Conservation (phyloP, 352 stramenopile genomes). For the Phytophthora megakarya region DNA sequence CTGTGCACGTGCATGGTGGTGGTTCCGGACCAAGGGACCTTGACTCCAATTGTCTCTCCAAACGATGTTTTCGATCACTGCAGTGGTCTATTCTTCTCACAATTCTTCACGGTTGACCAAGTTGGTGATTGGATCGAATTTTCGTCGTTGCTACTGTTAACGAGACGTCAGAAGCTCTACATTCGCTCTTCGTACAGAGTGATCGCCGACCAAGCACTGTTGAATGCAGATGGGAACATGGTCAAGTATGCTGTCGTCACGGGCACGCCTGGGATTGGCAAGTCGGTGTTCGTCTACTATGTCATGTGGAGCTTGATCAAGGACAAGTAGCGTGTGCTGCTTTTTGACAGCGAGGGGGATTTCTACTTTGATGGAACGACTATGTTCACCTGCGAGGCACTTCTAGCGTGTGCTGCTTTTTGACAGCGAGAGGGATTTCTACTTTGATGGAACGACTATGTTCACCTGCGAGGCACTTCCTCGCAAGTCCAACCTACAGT, state of each 20-base stretch:
- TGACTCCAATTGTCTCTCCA: not conserved
- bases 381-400: too few relatives aligned
- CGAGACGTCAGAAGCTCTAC: constrained; percentile 25
- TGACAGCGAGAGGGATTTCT: not conserved
- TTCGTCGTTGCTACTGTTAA: constrained; percentile 32
- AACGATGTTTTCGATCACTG: constrained; percentile 21
- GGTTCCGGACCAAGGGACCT: too few relatives aligned
- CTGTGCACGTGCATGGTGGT: too few relatives aligned
- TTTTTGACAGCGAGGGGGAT: constrained; percentile 1
- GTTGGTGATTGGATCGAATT: constrained; percentile 34
- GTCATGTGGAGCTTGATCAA: constrained; percentile 44
- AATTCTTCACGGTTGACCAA: constrained; percentile 30
- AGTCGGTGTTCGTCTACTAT: constrained; percentile 46
- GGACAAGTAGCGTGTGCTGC: constrained; percentile 33
- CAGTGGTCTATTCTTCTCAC: constrained; percentile 29
- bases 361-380: constrained; percentile 39
- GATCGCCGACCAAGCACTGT: constrained; percentile 31
- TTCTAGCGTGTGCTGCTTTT: constrained; percentile 37
- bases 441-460: constrained; percentile 38
- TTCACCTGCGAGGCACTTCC: not conserved
- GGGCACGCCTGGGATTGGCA: constrained; percentile 36
- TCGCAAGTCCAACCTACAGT: not conserved
- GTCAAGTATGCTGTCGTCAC: constrained; percentile 40
- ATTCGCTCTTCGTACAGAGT: constrained; percentile 35
- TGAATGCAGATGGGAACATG: constrained; percentile 21